Evolutionary conservation across 306 rosid species (phyloP), one percentile per base, ranked within the genome.

Genomic region (Arachis stenosperma): DNA sequence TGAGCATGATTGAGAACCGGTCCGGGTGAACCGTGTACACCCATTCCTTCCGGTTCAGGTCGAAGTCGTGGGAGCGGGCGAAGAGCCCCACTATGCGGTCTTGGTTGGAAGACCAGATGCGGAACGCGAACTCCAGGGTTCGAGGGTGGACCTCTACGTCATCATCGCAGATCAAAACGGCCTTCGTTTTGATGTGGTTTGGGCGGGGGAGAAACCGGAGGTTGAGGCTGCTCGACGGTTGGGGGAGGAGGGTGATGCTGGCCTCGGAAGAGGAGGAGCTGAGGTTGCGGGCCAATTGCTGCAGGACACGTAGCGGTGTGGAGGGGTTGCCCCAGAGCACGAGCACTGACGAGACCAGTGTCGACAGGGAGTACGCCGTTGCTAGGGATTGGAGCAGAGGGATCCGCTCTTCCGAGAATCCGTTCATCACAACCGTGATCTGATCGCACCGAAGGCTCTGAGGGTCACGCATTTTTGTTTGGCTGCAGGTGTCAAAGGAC

Each of bases 321-420:
- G 90, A 77, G 7, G 97, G 97, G 79, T 93, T 89, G 62, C 96
- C 96, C 98, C 98, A 93, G 36, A 93, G 90, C 61, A 93, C 80
- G 29, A 90, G 86, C 43, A 93, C 92, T 0, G 90, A 83, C 50
- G 85, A 85, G 6, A 93, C 97, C 9, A 86, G 14, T 0, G 97
- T 82, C 6, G 93, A 78, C 41, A 88, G 78, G 6, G 97, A 81
- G 83, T 90, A 90, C 60, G 87, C 46, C 78, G 85, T 42, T 29
- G 90, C 82, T 5, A 90, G 74, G 53, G 97, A 87, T 72, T 84
- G 90, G 75, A 93, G 92, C 8, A 93, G 88, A 7, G 96, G 86
- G 61, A 90, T 87, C 15, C 98, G 97, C 8, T 92, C 75, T 69
- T 86, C 90, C 27, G 90, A 86, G 82, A 79, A 93, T 61, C 98